phyloP scores from a whole-genome alignment of 176 grass and related monocot species.

The Rhynchospora tenuis region DNA sequence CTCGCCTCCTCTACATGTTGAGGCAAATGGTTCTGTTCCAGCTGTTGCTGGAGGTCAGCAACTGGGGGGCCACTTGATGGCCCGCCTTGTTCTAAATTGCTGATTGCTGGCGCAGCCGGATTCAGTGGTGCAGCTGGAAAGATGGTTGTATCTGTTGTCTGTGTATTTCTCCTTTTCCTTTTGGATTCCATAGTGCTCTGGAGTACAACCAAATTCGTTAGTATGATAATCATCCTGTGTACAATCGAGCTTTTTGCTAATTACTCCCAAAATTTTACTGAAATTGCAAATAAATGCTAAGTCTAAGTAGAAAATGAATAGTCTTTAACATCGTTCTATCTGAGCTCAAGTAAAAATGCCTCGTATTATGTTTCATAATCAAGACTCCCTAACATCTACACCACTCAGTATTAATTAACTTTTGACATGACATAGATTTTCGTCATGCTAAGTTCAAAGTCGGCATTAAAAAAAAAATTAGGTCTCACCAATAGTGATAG shows the following conservation, averaged over 20 bases:
- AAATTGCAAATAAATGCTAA: constrained; percentile 20
- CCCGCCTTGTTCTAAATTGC: not conserved
- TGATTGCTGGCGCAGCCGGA: not conserved
- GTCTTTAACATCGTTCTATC: not conserved
- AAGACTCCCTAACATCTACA: not conserved
- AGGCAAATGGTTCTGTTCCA: not conserved
- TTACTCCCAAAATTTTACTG: not conserved
- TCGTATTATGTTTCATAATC: not conserved
- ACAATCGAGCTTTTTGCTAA: not conserved
- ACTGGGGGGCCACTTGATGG: constrained; percentile 5
- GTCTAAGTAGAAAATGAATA: not conserved
- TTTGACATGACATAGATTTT: not conserved
- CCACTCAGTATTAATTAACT: not conserved
- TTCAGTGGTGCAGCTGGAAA: not conserved
- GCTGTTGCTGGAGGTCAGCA: constrained; percentile 20
- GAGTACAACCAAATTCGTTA: not conserved
- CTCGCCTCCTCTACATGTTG: constrained; percentile 24
- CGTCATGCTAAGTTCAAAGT: not conserved
- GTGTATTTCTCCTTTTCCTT: constrained; percentile 13
- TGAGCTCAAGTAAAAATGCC: not conserved
- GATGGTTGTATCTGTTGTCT: not conserved
- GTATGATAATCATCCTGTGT: not conserved
- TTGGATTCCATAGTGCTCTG: constrained; percentile 62
- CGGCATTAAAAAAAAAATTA: not conserved
- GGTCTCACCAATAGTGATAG: not conserved